phyloP scores from a whole-genome alignment of 768 basidiomycete genomes.

The Trametes coccinea region DNA sequence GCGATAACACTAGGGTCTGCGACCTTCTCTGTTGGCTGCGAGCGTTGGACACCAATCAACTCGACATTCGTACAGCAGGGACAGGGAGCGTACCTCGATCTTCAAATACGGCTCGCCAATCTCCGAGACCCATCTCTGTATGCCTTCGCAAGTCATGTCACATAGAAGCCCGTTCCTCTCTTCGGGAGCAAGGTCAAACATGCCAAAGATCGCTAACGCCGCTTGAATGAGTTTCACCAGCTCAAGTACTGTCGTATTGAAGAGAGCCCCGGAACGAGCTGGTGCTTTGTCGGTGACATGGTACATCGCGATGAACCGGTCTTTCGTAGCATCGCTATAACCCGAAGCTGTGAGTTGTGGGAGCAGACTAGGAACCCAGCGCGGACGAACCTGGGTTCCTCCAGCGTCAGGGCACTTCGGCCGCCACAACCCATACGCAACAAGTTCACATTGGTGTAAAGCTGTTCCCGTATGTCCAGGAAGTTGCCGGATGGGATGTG shows the following conservation, averaged over 20 bases:
- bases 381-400: conserved; percentile 62
- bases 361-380: background rate
- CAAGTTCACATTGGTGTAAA: conserved; percentile 81
- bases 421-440: conserved; percentile 84
- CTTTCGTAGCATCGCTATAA: conserved; percentile 72
- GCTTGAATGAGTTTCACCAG: conserved; percentile 76
- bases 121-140: conserved; percentile 65
- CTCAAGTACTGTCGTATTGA: conserved; percentile 70
- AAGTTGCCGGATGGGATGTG: conserved; percentile 74
- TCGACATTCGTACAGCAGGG: background rate
- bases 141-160: conserved; percentile 71
- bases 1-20: conserved; percentile 74
- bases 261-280: conserved; percentile 38
- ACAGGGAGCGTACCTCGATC: conserved; percentile 49
- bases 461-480: conserved; percentile 58
- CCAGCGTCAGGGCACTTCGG: conserved; percentile 74
- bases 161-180: conserved; percentile 69
- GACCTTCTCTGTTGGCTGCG: conserved; percentile 67
- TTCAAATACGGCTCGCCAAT: conserved; percentile 63
- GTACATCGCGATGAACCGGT: conserved; percentile 75
- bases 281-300: conserved; percentile 49
- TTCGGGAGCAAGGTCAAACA: conserved; percentile 46
- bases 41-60: background rate
- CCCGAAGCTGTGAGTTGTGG: conserved; percentile 5
- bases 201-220: conserved; percentile 68